Evolutionary conservation across 2,329 filamentous ascomycete species (phyloP).

Genomic region (Hymenoscyphus albidus): DNA sequence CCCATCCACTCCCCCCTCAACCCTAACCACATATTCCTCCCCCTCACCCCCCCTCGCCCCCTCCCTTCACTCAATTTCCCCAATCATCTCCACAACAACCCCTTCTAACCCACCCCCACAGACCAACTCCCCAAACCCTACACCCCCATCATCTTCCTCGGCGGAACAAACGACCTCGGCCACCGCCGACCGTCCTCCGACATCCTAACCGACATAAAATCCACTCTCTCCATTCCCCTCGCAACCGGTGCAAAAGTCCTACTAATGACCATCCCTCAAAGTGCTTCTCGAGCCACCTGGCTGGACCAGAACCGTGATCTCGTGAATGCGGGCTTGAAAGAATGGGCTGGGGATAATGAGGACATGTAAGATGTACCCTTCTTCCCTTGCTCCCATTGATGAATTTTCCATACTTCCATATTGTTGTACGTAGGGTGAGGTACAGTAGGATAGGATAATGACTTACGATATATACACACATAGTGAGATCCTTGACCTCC

Average conservation of each 20-base stretch:
- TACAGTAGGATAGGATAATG: neutral
- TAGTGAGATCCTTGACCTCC: conserved; percentile 55
- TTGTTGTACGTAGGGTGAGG: neutral
- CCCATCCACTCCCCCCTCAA: too few species aligned
- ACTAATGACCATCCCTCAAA: conserved; percentile 59
- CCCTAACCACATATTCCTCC: neutral
- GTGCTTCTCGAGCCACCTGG: conserved; percentile 24
- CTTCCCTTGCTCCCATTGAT: neutral
- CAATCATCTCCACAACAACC: neutral
- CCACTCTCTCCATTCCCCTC: conserved; percentile 47
- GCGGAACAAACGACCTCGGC: conserved; percentile 62
- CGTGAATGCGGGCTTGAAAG: conserved; percentile 50
- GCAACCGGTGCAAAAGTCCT: conserved; percentile 50
- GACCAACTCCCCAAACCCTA: conserved; percentile 14
- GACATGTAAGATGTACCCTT: conserved; percentile 16
- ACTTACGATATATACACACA: conserved; percentile 26
- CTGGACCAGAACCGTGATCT: conserved; percentile 39
- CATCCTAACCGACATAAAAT: conserved; percentile 47
- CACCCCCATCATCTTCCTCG: conserved; percentile 61
- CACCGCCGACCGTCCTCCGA: conserved; percentile 36
- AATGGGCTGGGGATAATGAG: conserved; percentile 10
- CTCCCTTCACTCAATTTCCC: neutral
- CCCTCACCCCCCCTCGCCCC: neutral
- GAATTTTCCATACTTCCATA: neutral
- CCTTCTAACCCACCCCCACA: too few species aligned